Base-by-base conservation (phyloP, 345 rosid species). In the Triadica sebifera region DNA sequence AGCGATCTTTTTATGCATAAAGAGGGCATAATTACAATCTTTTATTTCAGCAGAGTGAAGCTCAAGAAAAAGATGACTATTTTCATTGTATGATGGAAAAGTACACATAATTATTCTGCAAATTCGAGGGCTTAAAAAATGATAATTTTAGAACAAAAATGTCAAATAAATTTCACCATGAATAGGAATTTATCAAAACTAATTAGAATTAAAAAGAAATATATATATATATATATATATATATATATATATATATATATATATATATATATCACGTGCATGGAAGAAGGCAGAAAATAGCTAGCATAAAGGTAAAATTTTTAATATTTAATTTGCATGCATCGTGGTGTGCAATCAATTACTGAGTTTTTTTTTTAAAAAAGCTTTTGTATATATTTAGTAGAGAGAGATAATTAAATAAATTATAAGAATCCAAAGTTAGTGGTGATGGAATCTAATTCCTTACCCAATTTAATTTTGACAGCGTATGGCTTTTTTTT, bases 361-460 rank as follows among this genome's bases (percentile, higher is more conserved):
- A 29, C 34, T 29, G 34, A 29, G 1, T 29, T 29, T 1, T 43
- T 43, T 43, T 43, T 43, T 43, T n/a, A n/a, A n/a, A n/a, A n/a
- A 5, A 1, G 8, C 9, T 43, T 43, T 43, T 43, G 1, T 1
- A 43, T 43, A 3, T 3, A 43, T 29, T 43, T 43, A 43, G 10
- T 6, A 6, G 47, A 43, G 8, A 43, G 5, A 43, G 9, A 43
- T 4, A 43, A 45, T 6, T 56, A 11, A 37, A 13, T 47, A 25
- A 13, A 24, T 38, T 5, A 22, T 0, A 39, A 37, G n/a, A 49
- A 15, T 8, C 16, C 5, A 9, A 52, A 53, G 63, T 61, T 67
- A 75, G n/a, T 29, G 2, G 84, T 13, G 74, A 11, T 13, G 84
- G 89, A 79, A 86, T 80, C 89, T 56, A 81, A 86, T 81, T 86